A percentile compares a stretch with the other conserved stretches of the same genome.
Evolutionary conservation across 192 early-diverging fungal species (phyloP).

Genomic region (Podochytrium sp.): DNA sequence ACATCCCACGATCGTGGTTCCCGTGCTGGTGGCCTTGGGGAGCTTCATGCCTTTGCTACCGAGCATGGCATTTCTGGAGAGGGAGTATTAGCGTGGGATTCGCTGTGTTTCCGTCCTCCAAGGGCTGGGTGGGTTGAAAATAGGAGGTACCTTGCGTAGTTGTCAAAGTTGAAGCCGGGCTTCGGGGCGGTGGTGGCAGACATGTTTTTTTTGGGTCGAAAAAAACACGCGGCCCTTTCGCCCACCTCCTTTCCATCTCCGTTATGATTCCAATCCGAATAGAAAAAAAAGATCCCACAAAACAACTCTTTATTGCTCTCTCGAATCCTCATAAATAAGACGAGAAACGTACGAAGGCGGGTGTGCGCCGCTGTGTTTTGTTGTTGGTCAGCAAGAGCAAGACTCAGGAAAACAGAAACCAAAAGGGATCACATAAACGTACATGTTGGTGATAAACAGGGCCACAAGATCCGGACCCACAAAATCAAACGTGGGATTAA

Average conservation of each 20-base stretch:
- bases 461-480: slow-evolving; percentile 88
- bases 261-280: too few relatives aligned
- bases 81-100: slow-evolving; percentile 9
- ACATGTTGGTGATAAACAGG: slow-evolving; percentile 89
- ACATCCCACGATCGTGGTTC: slow-evolving; percentile 95
- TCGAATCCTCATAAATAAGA: slow-evolving; percentile 59
- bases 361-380: slow-evolving; percentile 63
- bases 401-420: background rate
- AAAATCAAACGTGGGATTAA: slow-evolving; percentile 92
- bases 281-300: too few relatives aligned
- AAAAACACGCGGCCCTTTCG: background rate
- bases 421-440: slow-evolving; percentile 39
- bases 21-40: slow-evolving; percentile 90
- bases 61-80: slow-evolving; percentile 72
- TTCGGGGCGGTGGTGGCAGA: slow-evolving; percentile 38
- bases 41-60: slow-evolving; percentile 75
- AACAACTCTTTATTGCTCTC: background rate
- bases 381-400: slow-evolving; percentile 16
- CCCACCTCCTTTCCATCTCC: background rate
- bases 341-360: slow-evolving; percentile 82
- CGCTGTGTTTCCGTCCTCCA: too few relatives aligned
- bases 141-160: slow-evolving; percentile 70
- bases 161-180: slow-evolving; percentile 87
- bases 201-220: slow-evolving; percentile 13
- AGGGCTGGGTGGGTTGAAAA: too few relatives aligned